Evolutionary conservation across 1,139 yeast species (phyloP).

Genomic region (Nematodospora anomalae): DNA sequence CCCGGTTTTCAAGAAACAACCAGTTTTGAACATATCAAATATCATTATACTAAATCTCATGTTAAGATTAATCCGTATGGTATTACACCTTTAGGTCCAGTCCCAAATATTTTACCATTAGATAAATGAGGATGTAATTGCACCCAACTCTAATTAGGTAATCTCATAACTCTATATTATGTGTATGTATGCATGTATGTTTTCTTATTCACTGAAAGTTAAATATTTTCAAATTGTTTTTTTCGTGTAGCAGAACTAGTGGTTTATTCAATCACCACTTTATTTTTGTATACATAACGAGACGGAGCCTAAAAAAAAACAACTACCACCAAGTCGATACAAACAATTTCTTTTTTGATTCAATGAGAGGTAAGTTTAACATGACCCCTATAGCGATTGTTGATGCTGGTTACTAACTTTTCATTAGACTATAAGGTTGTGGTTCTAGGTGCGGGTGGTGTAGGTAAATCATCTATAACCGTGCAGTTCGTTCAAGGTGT

Average conservation of each 20-base stretch:
- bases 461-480: constrained; percentile 52
- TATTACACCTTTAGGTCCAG: constrained; percentile 88
- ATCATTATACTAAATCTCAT: constrained; percentile 86
- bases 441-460: constrained; percentile 55
- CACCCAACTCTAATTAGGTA: too few relatives aligned
- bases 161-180: too few relatives aligned
- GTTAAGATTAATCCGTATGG: constrained; percentile 74
- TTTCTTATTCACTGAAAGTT: neutral
- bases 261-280: too few relatives aligned
- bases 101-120: constrained; percentile 61
- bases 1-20: constrained; percentile 79
- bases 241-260: neutral
- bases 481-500: constrained; percentile 54
- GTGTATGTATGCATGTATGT: neutral
- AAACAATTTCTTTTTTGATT: neutral
- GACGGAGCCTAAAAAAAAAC: neutral
- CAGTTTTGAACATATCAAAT: constrained; percentile 84
- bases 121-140: constrained; percentile 11
- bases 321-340: neutral
- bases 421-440: constrained; percentile 45
- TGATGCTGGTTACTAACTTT: constrained; percentile 11
- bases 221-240: too few relatives aligned
- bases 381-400: neutral
- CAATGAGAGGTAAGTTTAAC: constrained; percentile 15
- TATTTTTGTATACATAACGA: neutral